Conservation (phyloP, 106 monocot genomes). For the Hemerocallis citrina region DNA sequence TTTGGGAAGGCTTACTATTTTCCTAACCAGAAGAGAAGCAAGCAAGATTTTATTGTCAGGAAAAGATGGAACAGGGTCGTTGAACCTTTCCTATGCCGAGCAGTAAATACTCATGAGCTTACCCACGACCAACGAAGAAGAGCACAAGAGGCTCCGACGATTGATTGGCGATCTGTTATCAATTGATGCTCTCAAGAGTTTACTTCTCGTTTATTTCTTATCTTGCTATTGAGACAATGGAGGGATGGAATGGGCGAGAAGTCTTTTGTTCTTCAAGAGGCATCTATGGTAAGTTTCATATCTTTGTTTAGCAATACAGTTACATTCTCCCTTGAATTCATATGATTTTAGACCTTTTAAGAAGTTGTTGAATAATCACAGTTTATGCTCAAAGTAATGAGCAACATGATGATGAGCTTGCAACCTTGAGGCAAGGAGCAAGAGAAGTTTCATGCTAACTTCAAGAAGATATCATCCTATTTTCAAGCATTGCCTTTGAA, state of each 20-base stretch:
- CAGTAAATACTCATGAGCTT: constrained; percentile 27
- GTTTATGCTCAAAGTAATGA: constrained; percentile 32
- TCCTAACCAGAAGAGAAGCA: constrained; percentile 25
- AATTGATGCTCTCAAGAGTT: constrained; percentile 24
- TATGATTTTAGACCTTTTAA: background rate
- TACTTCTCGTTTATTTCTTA: constrained; percentile 18
- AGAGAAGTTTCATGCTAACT: constrained; percentile 27
- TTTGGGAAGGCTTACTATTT: constrained; percentile 12
- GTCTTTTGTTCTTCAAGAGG: constrained; percentile 30
- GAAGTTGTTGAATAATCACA: constrained; percentile 4
- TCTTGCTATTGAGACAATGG: constrained; percentile 16
- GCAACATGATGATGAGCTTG: constrained; percentile 27
- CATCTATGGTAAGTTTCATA: constrained; percentile 11
- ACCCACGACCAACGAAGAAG: constrained; percentile 13
- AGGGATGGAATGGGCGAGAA: constrained; percentile 14
- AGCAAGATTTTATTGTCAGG: constrained; percentile 20
- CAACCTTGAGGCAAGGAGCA: constrained; percentile 25
- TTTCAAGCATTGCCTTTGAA: constrained; percentile 30
- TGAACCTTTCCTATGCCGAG: constrained; percentile 28
- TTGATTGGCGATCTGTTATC: constrained; percentile 26
- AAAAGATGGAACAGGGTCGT: constrained; percentile 11
- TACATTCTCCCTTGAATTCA: background rate
- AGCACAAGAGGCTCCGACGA: background rate
- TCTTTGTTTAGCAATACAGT: background rate
- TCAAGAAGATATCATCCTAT: constrained; percentile 20